Evolutionary conservation across 2,329 filamentous ascomycete genomes (phyloP), one percentile per base, ranked within the genome.

Genomic region (Fusarium cicatricum): DNA sequence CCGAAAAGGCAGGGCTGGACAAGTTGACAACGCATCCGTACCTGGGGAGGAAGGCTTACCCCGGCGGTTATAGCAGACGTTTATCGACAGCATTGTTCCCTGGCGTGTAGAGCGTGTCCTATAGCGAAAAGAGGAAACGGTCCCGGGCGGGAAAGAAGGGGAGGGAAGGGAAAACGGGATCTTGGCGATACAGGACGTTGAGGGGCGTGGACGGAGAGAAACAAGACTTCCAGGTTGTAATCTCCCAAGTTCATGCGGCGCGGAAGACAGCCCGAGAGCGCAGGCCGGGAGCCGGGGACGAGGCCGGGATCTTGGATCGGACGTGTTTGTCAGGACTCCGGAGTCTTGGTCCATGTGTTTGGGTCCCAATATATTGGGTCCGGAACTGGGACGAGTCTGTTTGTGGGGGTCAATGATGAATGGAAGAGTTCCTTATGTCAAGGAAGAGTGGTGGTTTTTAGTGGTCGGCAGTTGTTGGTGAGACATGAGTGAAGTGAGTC

Each of bases 201-300:
- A 34, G 26, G 50, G 45, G 47, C 11, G 57, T 47, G 39, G 45
- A 43, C 12, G 15, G 29, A 46, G 42, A 42, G 54, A 60, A 52
- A 57, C 53, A 55, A 26, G 23, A 8, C 40, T 40, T 40, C 21
- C 58, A 14, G 7, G n/a, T 21, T 14, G 23, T 62, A 68, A 68
- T 68, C 55, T 68, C 65, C 65, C 58, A 63, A 51, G 63, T 68
- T 68, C 55, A 68, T 68, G 65, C 65, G 53, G 56, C 58, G 65
- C 58, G 50, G 48, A 45, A 46, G 39, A 39, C 34, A 55, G 55
- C 50, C 62, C 60, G 56, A 62, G 59, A 49, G 54, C 55, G 59
- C 59, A 48, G 59, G 50, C 33, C 56, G 55, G 54, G 62, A 53
- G 33, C 36, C 39, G 52, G 33, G 42, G 43, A 28, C 15, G 11